Conservation (phyloP, 1,284 basidiomycete genomes). For the Salmacisia buchloeana region DNA sequence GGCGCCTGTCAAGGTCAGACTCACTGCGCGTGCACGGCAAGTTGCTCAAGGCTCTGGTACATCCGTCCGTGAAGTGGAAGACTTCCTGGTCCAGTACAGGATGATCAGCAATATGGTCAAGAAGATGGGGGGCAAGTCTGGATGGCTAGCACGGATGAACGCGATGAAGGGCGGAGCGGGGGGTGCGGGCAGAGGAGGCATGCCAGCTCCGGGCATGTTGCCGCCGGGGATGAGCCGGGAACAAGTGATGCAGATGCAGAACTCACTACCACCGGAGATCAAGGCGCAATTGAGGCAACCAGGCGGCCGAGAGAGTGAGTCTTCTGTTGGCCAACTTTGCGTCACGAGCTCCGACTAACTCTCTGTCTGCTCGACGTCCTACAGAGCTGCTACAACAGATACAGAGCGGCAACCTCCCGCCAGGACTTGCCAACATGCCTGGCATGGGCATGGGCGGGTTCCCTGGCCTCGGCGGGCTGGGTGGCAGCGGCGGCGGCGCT, state of each 20-base stretch:
- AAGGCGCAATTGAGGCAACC: slow-evolving; percentile 49
- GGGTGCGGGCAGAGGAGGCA: slow-evolving; percentile 25
- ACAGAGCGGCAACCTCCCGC: slow-evolving; percentile 33
- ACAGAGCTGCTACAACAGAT: slow-evolving; percentile 11
- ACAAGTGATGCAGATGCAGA: slow-evolving; percentile 47
- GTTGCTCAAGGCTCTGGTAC: slow-evolving; percentile 95
- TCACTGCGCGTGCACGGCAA: slow-evolving; percentile 57
- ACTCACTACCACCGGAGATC: slow-evolving; percentile 45
- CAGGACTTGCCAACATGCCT: slow-evolving; percentile 18
- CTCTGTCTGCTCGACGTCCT: too few relatives aligned
- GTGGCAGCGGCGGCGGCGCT: slow-evolving; percentile 21
- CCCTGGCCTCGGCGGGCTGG: slow-evolving; percentile 13
- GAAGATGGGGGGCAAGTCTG: slow-evolving; percentile 91
- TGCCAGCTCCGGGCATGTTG: slow-evolving; percentile 25
- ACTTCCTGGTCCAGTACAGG: slow-evolving; percentile 65
- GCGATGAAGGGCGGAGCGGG: slow-evolving; percentile 25
- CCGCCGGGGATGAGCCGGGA: slow-evolving; percentile 46
- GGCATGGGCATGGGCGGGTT: slow-evolving; percentile 25
- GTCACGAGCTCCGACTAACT: slow-evolving; percentile 14
- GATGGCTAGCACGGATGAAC: slow-evolving; percentile 52
- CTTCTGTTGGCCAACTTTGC: neutral
- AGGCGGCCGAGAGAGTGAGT: slow-evolving; percentile 38
- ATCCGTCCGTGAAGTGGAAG: slow-evolving; percentile 91
- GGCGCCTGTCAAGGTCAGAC: slow-evolving; percentile 34
- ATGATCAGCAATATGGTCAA: slow-evolving; percentile 62